A percentile compares a stretch with the other conserved stretches of the same genome.
phyloP scores from a whole-genome alignment of 257 asterid species.

The Solanum medicagineum region DNA sequence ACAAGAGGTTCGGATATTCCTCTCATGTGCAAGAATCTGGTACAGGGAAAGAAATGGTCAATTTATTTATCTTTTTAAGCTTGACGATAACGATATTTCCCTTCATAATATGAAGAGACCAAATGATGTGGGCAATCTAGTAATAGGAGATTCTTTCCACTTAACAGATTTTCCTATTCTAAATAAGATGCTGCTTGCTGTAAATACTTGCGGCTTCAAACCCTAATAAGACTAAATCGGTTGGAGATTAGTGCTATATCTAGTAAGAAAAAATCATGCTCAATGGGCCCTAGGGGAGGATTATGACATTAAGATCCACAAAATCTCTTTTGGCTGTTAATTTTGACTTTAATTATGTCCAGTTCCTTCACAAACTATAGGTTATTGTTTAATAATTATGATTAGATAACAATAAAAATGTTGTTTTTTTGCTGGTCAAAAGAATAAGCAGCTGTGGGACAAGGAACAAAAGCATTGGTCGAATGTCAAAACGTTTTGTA shows the following conservation, averaged over 20 bases:
- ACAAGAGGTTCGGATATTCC: neutral
- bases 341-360: neutral
- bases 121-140: conserved; percentile 37
- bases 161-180: conserved; percentile 1
- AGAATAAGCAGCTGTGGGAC: conserved; percentile 13
- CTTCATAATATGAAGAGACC: conserved; percentile 20
- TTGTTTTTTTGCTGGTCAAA: conserved; percentile 7
- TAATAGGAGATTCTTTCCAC: conserved; percentile 24
- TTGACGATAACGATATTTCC: conserved; percentile 15
- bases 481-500: conserved; percentile 14
- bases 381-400: neutral
- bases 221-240: conserved; percentile 14
- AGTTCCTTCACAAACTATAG: neutral
- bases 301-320: conserved; percentile 12
- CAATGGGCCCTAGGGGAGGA: conserved; percentile 11
- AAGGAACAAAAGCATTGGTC: conserved; percentile 2
- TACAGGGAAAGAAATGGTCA: conserved; percentile 13
- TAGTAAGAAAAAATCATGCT: conserved; percentile 13
- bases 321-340: conserved; percentile 3
- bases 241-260: conserved; percentile 22
- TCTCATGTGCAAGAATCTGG: neutral
- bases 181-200: neutral
- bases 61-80: conserved; percentile 1
- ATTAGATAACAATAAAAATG: neutral
- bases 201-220: neutral